These are phyloP conservation scores for Quercus lobata DNA, from an alignment of 331 rosid species.

Conservation along the genomic window DNA sequence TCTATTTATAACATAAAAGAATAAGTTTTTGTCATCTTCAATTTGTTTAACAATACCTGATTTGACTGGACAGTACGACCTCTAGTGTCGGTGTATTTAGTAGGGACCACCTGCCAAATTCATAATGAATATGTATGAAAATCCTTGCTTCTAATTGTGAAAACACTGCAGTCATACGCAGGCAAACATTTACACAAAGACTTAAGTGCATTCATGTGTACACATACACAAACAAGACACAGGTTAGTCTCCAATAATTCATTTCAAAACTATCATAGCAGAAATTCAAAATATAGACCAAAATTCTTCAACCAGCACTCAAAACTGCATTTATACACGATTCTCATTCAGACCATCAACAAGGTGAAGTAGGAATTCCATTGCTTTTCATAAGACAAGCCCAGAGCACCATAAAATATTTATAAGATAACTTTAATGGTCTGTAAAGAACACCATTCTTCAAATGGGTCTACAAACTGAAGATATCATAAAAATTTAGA, in stretches of 20 bases:
- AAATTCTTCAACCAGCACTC: not conserved
- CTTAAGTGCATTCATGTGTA: not conserved
- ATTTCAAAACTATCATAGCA: not conserved
- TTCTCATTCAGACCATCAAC: not conserved
- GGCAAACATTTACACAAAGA: not conserved
- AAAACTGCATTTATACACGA: not conserved
- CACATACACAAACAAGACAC: not conserved
- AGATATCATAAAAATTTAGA: not conserved
- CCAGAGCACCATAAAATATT: not conserved
- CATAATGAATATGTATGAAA: conserved; percentile 1
- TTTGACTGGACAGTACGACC: conserved; percentile 68
- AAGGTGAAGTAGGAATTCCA: not conserved
- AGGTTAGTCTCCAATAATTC: too few relatives aligned
- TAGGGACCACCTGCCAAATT: conserved; percentile 79
- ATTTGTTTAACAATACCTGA: conserved; percentile 60
- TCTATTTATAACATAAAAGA: conserved; percentile 1
- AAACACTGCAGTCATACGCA: not conserved
- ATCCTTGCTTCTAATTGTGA: not conserved
- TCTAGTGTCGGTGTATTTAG: conserved; percentile 59
- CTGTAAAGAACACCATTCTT: not conserved
- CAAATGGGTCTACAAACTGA: not conserved
- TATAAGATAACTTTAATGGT: not conserved
- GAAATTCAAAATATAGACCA: not conserved
- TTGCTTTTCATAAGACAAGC: not conserved
- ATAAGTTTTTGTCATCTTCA: not conserved